Evolutionary conservation across 2,329 filamentous ascomycete species (phyloP).

Genomic region (Raffaelea ambrosiae): DNA sequence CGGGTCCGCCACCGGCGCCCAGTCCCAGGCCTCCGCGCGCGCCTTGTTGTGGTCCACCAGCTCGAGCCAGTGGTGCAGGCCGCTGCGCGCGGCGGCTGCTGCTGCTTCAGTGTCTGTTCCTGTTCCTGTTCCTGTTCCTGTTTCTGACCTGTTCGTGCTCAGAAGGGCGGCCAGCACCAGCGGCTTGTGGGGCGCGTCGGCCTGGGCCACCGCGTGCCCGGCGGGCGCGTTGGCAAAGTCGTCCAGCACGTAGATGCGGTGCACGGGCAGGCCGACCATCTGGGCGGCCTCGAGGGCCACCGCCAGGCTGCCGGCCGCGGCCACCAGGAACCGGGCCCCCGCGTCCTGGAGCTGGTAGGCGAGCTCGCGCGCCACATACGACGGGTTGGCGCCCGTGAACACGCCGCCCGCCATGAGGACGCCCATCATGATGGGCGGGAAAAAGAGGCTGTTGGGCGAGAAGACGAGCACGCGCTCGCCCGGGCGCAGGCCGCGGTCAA

Average conservation of each 20-base stretch:
- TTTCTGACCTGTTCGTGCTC: no score
- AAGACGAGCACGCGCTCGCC: slow-evolving; percentile 69
- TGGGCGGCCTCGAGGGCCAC: slow-evolving; percentile 59
- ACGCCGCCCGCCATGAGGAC: slow-evolving; percentile 69
- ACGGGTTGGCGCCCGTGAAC: slow-evolving; percentile 53
- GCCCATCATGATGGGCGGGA: slow-evolving; percentile 62
- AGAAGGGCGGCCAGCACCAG: neutral
- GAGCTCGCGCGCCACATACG: slow-evolving; percentile 57
- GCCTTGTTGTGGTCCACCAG: slow-evolving; percentile 40
- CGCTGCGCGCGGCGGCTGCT: slow-evolving; percentile 11
- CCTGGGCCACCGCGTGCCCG: slow-evolving; percentile 8
- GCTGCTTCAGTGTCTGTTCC: neutral
- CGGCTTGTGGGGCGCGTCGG: neutral
- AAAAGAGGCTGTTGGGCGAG: slow-evolving; percentile 65
- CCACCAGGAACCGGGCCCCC: slow-evolving; percentile 58
- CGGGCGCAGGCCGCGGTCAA: slow-evolving; percentile 51
- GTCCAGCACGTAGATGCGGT: slow-evolving; percentile 59
- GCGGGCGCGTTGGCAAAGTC: slow-evolving; percentile 30
- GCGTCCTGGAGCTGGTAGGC: slow-evolving; percentile 68
- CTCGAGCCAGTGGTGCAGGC: slow-evolving; percentile 51
- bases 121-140: neutral
- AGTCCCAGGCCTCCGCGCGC: slow-evolving; percentile 50
- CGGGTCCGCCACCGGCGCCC: slow-evolving; percentile 48
- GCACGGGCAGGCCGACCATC: slow-evolving; percentile 42
- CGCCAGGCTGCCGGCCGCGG: slow-evolving; percentile 49